Evolutionary conservation across 2,329 filamentous ascomycete species (phyloP).

Genomic region (Aspergillus unguis): DNA sequence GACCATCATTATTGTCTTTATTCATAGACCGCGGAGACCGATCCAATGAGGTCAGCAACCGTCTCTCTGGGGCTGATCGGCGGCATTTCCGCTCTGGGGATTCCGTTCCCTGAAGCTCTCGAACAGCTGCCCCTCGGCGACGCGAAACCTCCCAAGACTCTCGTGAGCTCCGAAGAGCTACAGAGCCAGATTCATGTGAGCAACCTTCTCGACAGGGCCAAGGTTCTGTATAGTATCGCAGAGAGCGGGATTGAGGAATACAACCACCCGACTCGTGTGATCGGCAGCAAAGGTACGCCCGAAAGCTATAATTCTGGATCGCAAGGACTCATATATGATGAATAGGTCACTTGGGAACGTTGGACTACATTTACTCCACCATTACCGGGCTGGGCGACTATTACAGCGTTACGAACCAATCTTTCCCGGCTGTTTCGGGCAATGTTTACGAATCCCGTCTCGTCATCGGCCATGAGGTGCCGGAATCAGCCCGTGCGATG

Average conservation of each 20-base stretch:
- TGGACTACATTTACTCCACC: slow-evolving; percentile 60
- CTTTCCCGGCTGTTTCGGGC: slow-evolving; percentile 59
- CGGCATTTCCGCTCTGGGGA: slow-evolving; percentile 9
- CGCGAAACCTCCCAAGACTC: background rate
- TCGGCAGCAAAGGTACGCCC: slow-evolving; percentile 59
- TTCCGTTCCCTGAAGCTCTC: slow-evolving; percentile 2
- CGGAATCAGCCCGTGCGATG: slow-evolving; percentile 58
- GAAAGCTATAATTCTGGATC: background rate
- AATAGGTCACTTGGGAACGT: slow-evolving; percentile 58
- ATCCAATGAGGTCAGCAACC: slow-evolving; percentile 4
- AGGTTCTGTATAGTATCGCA: slow-evolving; percentile 61
- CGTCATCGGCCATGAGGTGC: slow-evolving; percentile 54
- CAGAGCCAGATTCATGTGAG: slow-evolving; percentile 51
- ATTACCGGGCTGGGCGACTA: slow-evolving; percentile 41
- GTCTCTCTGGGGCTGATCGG: slow-evolving; percentile 10
- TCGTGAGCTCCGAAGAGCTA: slow-evolving; percentile 49
- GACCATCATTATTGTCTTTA: background rate
- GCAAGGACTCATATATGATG: background rate
- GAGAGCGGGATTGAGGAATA: slow-evolving; percentile 59
- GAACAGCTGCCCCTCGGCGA: slow-evolving; percentile 3
- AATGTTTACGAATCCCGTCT: slow-evolving; percentile 60
- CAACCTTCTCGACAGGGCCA: slow-evolving; percentile 57
- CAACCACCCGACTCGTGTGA: slow-evolving; percentile 67
- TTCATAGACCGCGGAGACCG: background rate
- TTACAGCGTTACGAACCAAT: slow-evolving; percentile 47